phyloP scores from a whole-genome alignment of 768 basidiomycete species.

The Pseudohyphozyma bogoriensis region DNA sequence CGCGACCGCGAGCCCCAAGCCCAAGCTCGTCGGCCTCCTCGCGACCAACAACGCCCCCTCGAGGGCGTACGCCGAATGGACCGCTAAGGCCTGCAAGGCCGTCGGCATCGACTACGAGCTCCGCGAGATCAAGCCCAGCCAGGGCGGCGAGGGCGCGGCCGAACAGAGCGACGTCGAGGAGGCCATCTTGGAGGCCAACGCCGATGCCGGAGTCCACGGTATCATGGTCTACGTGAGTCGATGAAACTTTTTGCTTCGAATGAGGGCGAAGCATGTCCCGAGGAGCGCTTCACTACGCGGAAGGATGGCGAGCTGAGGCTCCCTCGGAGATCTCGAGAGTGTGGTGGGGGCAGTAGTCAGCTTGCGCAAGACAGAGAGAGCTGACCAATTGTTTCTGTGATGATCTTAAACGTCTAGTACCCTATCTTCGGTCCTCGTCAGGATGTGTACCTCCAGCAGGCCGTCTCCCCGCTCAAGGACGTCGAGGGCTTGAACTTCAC shows the following conservation, averaged over 20 bases:
- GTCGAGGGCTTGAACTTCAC: constrained; percentile 88
- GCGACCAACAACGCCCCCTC: constrained; percentile 73
- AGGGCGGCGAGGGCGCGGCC: constrained; percentile 35
- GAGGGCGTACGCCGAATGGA: constrained; percentile 78
- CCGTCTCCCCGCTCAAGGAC: constrained; percentile 92
- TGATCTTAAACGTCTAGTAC: constrained; percentile 97
- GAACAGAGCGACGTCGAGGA: constrained; percentile 65
- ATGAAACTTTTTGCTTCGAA: no score
- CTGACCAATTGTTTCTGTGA: not conserved
- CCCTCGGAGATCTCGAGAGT: no score
- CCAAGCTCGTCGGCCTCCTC: constrained; percentile 82
- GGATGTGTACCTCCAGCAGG: constrained; percentile 96
- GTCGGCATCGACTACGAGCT: constrained; percentile 82
- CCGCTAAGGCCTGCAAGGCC: constrained; percentile 75
- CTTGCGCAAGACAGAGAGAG: no score
- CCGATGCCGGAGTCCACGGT: constrained; percentile 48
- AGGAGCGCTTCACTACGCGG: no score
- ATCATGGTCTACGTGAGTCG: constrained; percentile 69
- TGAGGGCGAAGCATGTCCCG: not conserved
- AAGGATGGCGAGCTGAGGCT: no score
- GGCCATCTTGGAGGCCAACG: constrained; percentile 90
- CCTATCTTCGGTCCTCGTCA: constrained; percentile 72
- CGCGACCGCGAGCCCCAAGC: constrained; percentile 36
- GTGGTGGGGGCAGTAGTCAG: no score
- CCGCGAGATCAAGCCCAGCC: constrained; percentile 56